A percentile compares a stretch with the other conserved stretches of the same genome.
Conservation (phyloP, 1,139 yeast species). For the Yamadazyma siamensis region DNA sequence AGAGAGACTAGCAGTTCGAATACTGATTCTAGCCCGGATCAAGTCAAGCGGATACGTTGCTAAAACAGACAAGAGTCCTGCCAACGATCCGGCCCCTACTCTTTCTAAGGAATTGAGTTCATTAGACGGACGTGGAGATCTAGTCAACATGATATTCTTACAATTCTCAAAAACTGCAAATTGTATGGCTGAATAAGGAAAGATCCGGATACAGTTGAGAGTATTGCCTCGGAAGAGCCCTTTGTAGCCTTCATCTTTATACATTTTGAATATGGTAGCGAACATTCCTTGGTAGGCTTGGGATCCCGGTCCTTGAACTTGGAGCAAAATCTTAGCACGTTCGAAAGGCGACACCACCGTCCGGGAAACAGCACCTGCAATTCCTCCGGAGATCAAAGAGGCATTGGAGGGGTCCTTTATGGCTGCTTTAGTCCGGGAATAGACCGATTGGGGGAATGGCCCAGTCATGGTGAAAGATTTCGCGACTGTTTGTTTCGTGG, state of each 20-base stretch:
- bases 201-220: conserved; percentile 80
- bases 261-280: conserved; percentile 73
- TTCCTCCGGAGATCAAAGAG: conserved; percentile 56
- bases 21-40: conserved; percentile 82
- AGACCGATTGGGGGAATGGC: neutral
- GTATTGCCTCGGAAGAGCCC: conserved; percentile 92
- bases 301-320: conserved; percentile 77
- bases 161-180: conserved; percentile 79
- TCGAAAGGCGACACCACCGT: conserved; percentile 96
- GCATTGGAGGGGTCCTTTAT: conserved; percentile 51
- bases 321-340: conserved; percentile 86
- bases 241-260: conserved; percentile 83
- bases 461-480: neutral
- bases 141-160: conserved; percentile 43
- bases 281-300: conserved; percentile 71
- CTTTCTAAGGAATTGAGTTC: conserved; percentile 51
- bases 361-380: conserved; percentile 90
- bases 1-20: conserved; percentile 79
- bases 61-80: conserved; percentile 77
- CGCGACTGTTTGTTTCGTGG: neutral
- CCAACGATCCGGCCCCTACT: conserved; percentile 72
- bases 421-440: conserved; percentile 18
- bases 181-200: conserved; percentile 95
- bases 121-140: conserved; percentile 22
- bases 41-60: conserved; percentile 92